Percentiles rank a stretch among this genome's conserved stretches.
phyloP scores from a whole-genome alignment of 2,329 filamentous ascomycete genomes.

The Diplodia corticola region DNA sequence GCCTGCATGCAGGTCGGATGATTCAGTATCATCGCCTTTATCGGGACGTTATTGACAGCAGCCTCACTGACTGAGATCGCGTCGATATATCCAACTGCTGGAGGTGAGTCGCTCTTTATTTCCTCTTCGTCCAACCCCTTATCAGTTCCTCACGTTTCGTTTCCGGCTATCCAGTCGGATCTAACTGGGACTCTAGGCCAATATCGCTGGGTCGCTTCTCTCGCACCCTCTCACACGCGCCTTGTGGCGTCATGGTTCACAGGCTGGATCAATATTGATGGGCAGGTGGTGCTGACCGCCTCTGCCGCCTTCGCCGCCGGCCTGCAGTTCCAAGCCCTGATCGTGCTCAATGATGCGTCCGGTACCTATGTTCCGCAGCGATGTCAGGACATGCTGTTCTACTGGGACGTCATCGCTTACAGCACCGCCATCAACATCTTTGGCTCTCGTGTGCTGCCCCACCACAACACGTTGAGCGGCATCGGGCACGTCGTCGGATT shows the following conservation, averaged over 20 bases:
- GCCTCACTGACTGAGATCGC: slow-evolving; percentile 69
- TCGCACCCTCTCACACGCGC: slow-evolving; percentile 38
- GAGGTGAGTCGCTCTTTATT: slow-evolving; percentile 54
- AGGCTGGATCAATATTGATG: slow-evolving; percentile 49
- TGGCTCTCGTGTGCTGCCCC: slow-evolving; percentile 42
- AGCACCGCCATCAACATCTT: slow-evolving; percentile 46
- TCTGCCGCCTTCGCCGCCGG: slow-evolving; percentile 51
- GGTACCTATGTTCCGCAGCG: slow-evolving; percentile 43
- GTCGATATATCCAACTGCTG: slow-evolving; percentile 70
- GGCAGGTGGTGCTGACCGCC: slow-evolving; percentile 49
- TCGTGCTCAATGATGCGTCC: slow-evolving; percentile 43
- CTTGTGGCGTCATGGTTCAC: slow-evolving; percentile 43
- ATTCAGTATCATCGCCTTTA: slow-evolving; percentile 40
- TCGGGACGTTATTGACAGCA: slow-evolving; percentile 65
- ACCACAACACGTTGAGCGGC: slow-evolving; percentile 37
- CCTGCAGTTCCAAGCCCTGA: slow-evolving; percentile 47
- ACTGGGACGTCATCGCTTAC: slow-evolving; percentile 48
- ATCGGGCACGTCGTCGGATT: slow-evolving; percentile 25
- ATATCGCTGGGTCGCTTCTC: slow-evolving; percentile 50
- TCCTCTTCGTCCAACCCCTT: slow-evolving; percentile 46
- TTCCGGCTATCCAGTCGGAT: not conserved
- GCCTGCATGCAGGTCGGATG: not conserved
- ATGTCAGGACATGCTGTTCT: slow-evolving; percentile 52
- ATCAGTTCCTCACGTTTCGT: not conserved
- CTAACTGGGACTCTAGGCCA: slow-evolving; percentile 31